Conservation (phyloP, 345 rosid genomes). For the Eucalyptus albens region DNA sequence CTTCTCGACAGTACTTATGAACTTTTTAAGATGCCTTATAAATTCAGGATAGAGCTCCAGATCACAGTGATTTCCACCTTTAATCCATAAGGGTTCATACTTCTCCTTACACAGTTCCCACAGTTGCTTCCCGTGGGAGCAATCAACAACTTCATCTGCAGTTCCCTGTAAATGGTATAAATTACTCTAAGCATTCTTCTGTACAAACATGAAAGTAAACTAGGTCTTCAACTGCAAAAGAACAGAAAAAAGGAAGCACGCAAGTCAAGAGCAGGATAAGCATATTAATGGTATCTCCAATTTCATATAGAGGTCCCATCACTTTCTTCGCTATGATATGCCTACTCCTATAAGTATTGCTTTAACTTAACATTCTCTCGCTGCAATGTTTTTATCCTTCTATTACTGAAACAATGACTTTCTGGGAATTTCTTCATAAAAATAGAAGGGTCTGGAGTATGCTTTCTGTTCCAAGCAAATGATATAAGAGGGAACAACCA, state of each 20-base stretch:
- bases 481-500: background rate
- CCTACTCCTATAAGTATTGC: background rate
- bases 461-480: background rate
- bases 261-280: background rate
- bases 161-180: conserved; percentile 50
- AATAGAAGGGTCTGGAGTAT: background rate
- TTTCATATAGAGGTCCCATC: background rate
- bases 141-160: conserved; percentile 90
- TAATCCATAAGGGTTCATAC: conserved; percentile 90
- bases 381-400: background rate
- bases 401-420: background rate
- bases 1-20: conserved; percentile 75
- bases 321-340: background rate
- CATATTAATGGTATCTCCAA: background rate
- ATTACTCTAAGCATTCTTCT: background rate
- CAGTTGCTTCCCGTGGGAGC: conserved; percentile 88
- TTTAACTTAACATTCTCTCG: background rate
- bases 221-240: background rate
- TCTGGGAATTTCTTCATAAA: background rate
- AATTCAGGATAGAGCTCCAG: conserved; percentile 80
- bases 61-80: conserved; percentile 93
- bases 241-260: background rate
- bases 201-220: background rate
- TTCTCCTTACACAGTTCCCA: conserved; percentile 91
- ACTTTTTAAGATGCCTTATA: conserved; percentile 90